Percentiles rank a stretch among this genome's conserved stretches.
Evolutionary conservation across 768 basidiomycete species (phyloP).

Genomic region (Lepiota brunneoincarnata): DNA sequence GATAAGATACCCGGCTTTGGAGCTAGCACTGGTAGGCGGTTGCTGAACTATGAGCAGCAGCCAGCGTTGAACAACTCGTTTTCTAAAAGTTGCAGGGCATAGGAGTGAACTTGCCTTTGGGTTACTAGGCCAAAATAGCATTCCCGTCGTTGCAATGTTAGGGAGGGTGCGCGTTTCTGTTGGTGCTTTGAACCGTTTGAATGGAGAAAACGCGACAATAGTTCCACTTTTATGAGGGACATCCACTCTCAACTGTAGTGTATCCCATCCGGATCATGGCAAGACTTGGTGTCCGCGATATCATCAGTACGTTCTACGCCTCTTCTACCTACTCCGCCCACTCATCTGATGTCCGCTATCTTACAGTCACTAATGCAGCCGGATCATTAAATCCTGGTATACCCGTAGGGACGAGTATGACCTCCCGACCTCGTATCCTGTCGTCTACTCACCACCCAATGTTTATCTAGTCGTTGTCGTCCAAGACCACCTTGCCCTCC

Average conservation of each 20-base stretch:
- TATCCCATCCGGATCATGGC: constrained; percentile 83
- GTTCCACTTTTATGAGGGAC: constrained; percentile 89
- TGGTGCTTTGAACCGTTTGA: neutral
- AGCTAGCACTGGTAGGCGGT: constrained; percentile 66
- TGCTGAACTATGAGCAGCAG: neutral
- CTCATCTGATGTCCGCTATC: neutral
- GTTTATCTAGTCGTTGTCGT: constrained; percentile 66
- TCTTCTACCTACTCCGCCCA: neutral
- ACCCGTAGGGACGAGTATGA: constrained; percentile 78
- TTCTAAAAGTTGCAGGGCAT: constrained; percentile 68
- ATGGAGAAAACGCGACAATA: constrained; percentile 23
- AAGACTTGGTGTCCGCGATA: constrained; percentile 65
- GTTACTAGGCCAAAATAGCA: constrained; percentile 60
- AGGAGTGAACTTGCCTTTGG: constrained; percentile 82
- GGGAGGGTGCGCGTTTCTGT: constrained; percentile 57
- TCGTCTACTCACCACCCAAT: constrained; percentile 13
- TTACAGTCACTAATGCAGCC: constrained; percentile 82
- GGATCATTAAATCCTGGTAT: constrained; percentile 75
- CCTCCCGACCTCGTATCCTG: neutral
- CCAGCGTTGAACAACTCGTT: neutral
- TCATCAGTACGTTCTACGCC: constrained; percentile 58
- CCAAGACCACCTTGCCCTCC: constrained; percentile 82
- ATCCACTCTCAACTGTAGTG: constrained; percentile 62
- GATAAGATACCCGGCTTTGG: constrained; percentile 69
- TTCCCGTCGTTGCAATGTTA: constrained; percentile 87